These are phyloP conservation scores for Pseudogymnoascus sp. DNA, from an alignment of 2,329 filamentous ascomycete species.

Conservation along the genomic window DNA sequence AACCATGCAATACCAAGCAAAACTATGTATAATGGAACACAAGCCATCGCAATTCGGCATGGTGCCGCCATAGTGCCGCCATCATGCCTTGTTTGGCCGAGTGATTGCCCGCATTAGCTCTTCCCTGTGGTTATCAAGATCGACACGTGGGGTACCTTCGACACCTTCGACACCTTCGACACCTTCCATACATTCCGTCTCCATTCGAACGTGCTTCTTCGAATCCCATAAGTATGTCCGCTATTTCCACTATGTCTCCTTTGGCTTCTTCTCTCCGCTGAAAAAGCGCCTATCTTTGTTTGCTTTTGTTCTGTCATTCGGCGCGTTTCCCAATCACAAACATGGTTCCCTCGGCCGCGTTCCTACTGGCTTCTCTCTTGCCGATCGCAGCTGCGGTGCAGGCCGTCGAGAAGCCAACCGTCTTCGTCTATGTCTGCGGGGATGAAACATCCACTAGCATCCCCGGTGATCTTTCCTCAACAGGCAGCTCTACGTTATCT, in stretches of 20 bases:
- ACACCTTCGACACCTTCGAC: background rate
- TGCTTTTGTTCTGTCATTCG: slow-evolving; percentile 1
- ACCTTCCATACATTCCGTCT: background rate
- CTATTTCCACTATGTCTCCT: background rate
- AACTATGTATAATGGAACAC: background rate
- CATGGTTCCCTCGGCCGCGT: background rate
- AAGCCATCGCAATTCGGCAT: background rate
- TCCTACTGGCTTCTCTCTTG: background rate
- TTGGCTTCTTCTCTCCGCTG: slow-evolving; percentile 1
- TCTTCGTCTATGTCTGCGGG: slow-evolving; percentile 2
- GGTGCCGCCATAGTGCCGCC: background rate
- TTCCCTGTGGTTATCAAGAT: slow-evolving; percentile 3
- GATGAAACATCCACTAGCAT: background rate
- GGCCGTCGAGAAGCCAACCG: slow-evolving; percentile 2
- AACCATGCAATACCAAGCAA: background rate
- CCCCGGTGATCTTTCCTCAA: background rate
- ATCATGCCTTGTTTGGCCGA: background rate
- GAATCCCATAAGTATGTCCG: background rate
- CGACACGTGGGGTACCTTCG: slow-evolving; percentile 2
- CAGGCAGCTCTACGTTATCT: background rate
- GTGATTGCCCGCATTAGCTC: slow-evolving; percentile 3
- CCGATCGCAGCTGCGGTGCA: slow-evolving; percentile 4
- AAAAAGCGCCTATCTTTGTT: background rate
- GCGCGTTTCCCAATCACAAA: background rate
- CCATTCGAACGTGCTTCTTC: background rate